Conservation (phyloP, 768 basidiomycete species). For the Agaricus subrufescens region DNA sequence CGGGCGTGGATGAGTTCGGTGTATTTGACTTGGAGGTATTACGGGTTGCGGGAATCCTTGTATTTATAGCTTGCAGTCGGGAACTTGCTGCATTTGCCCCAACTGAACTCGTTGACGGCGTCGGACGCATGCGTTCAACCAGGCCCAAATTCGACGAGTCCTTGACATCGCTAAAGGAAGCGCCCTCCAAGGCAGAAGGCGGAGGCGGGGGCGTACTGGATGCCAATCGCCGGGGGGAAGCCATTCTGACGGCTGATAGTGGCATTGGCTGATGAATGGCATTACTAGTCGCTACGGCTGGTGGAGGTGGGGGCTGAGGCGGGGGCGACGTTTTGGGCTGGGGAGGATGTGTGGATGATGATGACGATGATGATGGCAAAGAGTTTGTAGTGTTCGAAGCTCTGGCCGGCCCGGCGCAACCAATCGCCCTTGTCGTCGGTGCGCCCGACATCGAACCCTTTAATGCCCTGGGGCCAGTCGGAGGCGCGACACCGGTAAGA, state of each 20-base stretch:
- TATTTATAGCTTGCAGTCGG: background rate
- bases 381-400: background rate
- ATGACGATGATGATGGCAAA: background rate
- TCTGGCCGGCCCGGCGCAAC: background rate
- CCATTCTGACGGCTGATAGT: background rate
- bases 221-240: background rate
- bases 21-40: background rate
- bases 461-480: background rate
- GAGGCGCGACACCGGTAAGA: background rate
- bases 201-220: too few species aligned
- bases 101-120: too few species aligned
- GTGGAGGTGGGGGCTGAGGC: constrained; percentile 3
- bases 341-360: background rate
- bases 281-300: background rate
- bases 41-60: background rate
- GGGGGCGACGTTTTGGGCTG: constrained; percentile 4
- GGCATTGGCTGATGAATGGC: background rate
- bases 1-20: constrained; percentile 1
- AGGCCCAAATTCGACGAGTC: too few species aligned
- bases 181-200: too few species aligned
- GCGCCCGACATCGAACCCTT: background rate
- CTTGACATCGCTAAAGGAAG: too few species aligned
- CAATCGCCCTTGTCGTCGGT: background rate
- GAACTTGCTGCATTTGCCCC: background rate
- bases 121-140: too few species aligned